These are phyloP conservation scores for Panus rudis DNA, from an alignment of 768 basidiomycete species.

Conservation along the genomic window DNA sequence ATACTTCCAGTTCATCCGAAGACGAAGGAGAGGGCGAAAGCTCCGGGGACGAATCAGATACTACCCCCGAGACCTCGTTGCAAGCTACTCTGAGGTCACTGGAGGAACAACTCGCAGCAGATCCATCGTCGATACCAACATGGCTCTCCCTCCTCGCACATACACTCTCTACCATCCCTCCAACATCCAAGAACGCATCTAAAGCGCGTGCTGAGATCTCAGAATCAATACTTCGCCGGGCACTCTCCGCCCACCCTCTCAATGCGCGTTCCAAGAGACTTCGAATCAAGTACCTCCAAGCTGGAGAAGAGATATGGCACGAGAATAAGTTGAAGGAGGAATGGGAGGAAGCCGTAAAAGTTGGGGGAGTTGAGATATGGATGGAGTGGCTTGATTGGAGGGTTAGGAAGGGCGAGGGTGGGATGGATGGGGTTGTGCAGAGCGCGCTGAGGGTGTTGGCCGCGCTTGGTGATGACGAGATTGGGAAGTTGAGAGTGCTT, in stretches of 20 bases:
- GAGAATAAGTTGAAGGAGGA: slow-evolving; percentile 46
- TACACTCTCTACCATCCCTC: slow-evolving; percentile 54
- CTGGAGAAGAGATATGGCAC: slow-evolving; percentile 70
- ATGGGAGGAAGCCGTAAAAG: slow-evolving; percentile 60
- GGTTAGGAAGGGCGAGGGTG: slow-evolving; percentile 39
- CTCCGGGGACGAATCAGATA: slow-evolving; percentile 20
- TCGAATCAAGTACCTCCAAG: slow-evolving; percentile 57
- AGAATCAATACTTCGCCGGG: slow-evolving; percentile 58
- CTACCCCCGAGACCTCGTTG: slow-evolving; percentile 29
- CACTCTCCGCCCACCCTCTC: slow-evolving; percentile 46
- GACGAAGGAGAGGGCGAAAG: slow-evolving; percentile 20
- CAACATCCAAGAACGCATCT: slow-evolving; percentile 58
- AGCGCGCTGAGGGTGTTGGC: slow-evolving; percentile 43
- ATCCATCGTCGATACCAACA: slow-evolving; percentile 45
- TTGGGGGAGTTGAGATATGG: slow-evolving; percentile 54
- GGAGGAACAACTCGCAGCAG: slow-evolving; percentile 42
- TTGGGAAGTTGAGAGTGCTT: slow-evolving; percentile 47
- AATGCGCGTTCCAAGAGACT: slow-evolving; percentile 46
- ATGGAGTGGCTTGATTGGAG: slow-evolving; percentile 80
- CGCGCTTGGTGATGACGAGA: slow-evolving; percentile 35
- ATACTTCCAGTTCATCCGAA: slow-evolving; percentile 28
- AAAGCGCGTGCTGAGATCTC: slow-evolving; percentile 67
- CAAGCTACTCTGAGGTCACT: slow-evolving; percentile 54
- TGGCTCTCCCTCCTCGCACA: slow-evolving; percentile 65
- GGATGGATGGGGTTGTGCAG: slow-evolving; percentile 46